Conservation (phyloP, 371 early-diverging fungal genomes). For the Rhizopus delemar region DNA sequence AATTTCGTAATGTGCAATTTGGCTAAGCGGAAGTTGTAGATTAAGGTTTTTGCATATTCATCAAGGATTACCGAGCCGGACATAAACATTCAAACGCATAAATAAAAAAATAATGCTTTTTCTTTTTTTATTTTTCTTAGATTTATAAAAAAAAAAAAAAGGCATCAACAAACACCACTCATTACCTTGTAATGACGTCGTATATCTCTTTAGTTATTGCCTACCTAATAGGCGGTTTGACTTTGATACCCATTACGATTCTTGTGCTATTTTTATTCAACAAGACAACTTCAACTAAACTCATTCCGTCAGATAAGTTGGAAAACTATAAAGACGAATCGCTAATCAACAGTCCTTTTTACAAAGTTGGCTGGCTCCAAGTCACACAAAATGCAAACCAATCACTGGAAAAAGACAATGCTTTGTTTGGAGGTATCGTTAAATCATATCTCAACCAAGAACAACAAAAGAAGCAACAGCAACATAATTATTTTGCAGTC, state of each 20-base stretch:
- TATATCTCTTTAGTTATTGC: slow-evolving; percentile 25
- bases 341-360: slow-evolving; percentile 21
- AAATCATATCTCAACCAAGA: slow-evolving; percentile 35
- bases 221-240: slow-evolving; percentile 50
- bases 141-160: not conserved
- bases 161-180: not conserved
- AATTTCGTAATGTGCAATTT: too few species aligned
- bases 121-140: too few species aligned
- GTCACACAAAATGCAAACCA: slow-evolving; percentile 30
- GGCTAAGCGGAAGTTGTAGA: too few species aligned
- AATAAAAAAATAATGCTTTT: too few species aligned
- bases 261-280: slow-evolving; percentile 2
- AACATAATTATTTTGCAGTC: slow-evolving; percentile 66
- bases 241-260: slow-evolving; percentile 41
- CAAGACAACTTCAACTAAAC: not conserved
- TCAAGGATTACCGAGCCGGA: too few species aligned
- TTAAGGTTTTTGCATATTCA: too few species aligned
- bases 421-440: slow-evolving; percentile 36
- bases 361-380: slow-evolving; percentile 55
- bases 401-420: slow-evolving; percentile 7
- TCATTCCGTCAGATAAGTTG: slow-evolving; percentile 3
- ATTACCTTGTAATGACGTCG: not conserved
- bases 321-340: slow-evolving; percentile 16
- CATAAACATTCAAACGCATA: too few species aligned
- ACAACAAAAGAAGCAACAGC: slow-evolving; percentile 14